Evolutionary conservation across 306 rosid species (phyloP).

Genomic region (Sechiopsis laciniata): DNA sequence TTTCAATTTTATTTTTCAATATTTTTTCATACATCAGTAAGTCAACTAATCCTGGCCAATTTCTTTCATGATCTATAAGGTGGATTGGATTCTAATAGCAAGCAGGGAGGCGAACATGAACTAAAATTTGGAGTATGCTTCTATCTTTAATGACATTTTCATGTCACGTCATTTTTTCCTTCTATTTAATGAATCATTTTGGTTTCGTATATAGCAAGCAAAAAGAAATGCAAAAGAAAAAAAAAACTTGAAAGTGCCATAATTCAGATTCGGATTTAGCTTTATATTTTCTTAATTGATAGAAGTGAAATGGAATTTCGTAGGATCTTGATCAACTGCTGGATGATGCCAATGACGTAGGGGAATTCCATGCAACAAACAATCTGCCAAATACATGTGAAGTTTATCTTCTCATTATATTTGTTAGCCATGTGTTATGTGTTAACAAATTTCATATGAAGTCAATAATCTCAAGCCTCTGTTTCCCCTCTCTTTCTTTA

Average conservation of each 20-base stretch:
- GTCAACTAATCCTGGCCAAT: slow-evolving; percentile 36
- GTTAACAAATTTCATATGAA: slow-evolving; percentile 2
- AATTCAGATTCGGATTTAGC: slow-evolving; percentile 2
- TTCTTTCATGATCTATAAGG: slow-evolving; percentile 38
- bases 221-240: not conserved
- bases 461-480: not conserved
- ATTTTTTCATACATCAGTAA: slow-evolving; percentile 21
- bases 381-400: slow-evolving; percentile 56
- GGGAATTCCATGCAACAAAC: slow-evolving; percentile 52
- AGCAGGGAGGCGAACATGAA: slow-evolving; percentile 51
- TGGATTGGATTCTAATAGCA: slow-evolving; percentile 48
- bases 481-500: slow-evolving; percentile 16
- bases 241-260: slow-evolving; percentile 5
- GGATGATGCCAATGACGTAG: slow-evolving; percentile 69
- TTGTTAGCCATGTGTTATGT: slow-evolving; percentile 30
- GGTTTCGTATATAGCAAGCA: not conserved
- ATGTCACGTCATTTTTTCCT: slow-evolving; percentile 11
- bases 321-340: slow-evolving; percentile 88
- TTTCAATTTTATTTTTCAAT: slow-evolving; percentile 9
- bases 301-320: slow-evolving; percentile 19
- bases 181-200: not conserved
- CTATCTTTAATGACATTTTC: slow-evolving; percentile 29
- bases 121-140: slow-evolving; percentile 67
- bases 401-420: slow-evolving; percentile 56
- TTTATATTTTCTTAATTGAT: slow-evolving; percentile 21